Conservation (phyloP, 768 basidiomycete genomes). For the Mycena epipterygia region DNA sequence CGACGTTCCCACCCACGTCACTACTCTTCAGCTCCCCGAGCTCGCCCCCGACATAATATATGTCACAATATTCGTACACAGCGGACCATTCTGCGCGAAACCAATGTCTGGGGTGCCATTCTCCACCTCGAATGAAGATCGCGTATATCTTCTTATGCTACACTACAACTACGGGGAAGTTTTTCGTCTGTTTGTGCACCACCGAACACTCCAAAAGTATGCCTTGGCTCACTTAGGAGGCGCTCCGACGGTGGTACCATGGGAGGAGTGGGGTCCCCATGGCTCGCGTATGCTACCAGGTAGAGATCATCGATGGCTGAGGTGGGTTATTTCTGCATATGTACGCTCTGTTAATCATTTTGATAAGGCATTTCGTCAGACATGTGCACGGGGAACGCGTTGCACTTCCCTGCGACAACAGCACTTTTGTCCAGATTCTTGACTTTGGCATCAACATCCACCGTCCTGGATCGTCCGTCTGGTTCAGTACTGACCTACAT, state of each 20-base stretch:
- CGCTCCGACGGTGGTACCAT: slow-evolving; percentile 10
- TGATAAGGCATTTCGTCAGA: neutral
- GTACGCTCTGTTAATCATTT: neutral
- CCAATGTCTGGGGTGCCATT: neutral
- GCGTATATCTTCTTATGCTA: slow-evolving; percentile 20
- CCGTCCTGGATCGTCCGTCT: neutral
- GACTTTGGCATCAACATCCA: slow-evolving; percentile 10
- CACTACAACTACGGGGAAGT: neutral
- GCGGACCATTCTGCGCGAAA: slow-evolving; percentile 11
- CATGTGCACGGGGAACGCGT: slow-evolving; percentile 28
- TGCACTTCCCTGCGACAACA: neutral
- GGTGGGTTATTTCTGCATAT: neutral
- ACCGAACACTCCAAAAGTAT: neutral
- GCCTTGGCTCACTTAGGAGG: too few species aligned
- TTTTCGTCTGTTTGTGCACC: neutral
- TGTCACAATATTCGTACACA: neutral
- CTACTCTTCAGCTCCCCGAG: slow-evolving; percentile 6
- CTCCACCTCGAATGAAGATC: neutral
- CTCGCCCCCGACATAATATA: neutral
- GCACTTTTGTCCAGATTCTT: neutral
- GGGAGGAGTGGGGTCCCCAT: slow-evolving; percentile 32
- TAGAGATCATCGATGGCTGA: slow-evolving; percentile 10
- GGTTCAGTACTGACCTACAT: neutral
- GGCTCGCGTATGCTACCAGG: slow-evolving; percentile 26
- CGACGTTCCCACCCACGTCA: neutral